phyloP scores from a whole-genome alignment of 148 eudicot species.

The Agrostemma githago region DNA sequence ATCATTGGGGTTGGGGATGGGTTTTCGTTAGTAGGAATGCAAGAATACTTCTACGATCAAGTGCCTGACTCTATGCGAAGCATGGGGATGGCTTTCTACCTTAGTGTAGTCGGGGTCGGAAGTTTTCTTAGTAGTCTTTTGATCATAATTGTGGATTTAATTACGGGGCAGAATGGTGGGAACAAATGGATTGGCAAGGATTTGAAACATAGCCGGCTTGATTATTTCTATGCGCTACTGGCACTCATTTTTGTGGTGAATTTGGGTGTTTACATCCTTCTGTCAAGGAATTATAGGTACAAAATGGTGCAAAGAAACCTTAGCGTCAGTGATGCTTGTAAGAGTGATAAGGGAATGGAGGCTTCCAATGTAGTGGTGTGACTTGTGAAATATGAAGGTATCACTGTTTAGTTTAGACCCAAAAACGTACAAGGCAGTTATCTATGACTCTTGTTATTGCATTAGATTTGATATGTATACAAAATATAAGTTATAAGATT shows the following conservation, averaged over 20 bases:
- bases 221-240: slow-evolving; percentile 44
- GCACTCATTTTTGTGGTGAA: slow-evolving; percentile 25
- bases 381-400: background rate
- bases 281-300: slow-evolving; percentile 38
- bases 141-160: slow-evolving; percentile 33
- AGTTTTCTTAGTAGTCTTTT: slow-evolving; percentile 42
- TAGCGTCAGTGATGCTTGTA: slow-evolving; percentile 4
- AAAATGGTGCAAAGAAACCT: slow-evolving; percentile 29
- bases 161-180: slow-evolving; percentile 35
- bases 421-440: no score
- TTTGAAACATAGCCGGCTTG: slow-evolving; percentile 39
- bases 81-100: slow-evolving; percentile 52
- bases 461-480: no score
- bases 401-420: background rate
- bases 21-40: slow-evolving; percentile 58
- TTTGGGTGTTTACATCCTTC: slow-evolving; percentile 24
- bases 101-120: slow-evolving; percentile 51
- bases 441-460: no score
- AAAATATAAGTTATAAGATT: no score
- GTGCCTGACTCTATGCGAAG: slow-evolving; percentile 72
- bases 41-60: slow-evolving; percentile 71
- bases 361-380: background rate
- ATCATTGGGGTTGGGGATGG: slow-evolving; percentile 57
- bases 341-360: background rate
- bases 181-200: slow-evolving; percentile 49